Evolutionary conservation across 352 stramenopile genomes (phyloP).

Genomic region (Thalassiosira mediterranea): DNA sequence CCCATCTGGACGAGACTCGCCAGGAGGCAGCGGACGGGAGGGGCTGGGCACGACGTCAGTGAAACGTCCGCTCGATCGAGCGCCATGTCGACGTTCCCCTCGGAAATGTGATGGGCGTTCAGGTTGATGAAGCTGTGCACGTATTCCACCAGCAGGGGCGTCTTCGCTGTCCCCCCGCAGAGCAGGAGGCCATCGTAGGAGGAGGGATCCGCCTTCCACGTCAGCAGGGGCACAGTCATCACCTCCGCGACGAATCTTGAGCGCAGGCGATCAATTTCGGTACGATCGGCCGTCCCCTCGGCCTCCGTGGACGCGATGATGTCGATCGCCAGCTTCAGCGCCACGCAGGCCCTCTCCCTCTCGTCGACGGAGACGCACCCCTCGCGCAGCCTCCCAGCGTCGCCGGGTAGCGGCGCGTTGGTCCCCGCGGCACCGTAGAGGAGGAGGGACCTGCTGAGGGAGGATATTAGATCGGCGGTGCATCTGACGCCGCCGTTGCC

Average conservation of each 20-base stretch:
- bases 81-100: conserved; percentile 47
- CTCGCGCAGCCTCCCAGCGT: conserved; percentile 53
- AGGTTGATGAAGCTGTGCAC: conserved; percentile 45
- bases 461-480: conserved; percentile 54
- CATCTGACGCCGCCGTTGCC: conserved; percentile 8
- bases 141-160: conserved; percentile 45
- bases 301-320: conserved; percentile 24
- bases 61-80: conserved; percentile 62
- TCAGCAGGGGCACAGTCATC: conserved; percentile 73
- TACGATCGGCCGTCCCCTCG: conserved; percentile 18
- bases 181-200: conserved; percentile 21
- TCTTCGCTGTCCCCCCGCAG: conserved; percentile 20
- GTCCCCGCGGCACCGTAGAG: conserved; percentile 53
- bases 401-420: conserved; percentile 53
- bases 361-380: conserved; percentile 54
- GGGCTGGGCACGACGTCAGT: conserved; percentile 69
- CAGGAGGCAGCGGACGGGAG: conserved; percentile 67
- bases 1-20: conserved; percentile 74
- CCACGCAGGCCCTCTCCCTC: conserved; percentile 45
- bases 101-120: conserved; percentile 44
- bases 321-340: conserved; percentile 58
- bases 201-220: conserved; percentile 63
- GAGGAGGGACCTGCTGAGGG: conserved; percentile 59
- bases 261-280: conserved; percentile 38
- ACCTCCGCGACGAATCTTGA: conserved; percentile 65